phyloP scores from a whole-genome alignment of 2,329 filamentous ascomycete genomes.

The Gyromitra esculenta region DNA sequence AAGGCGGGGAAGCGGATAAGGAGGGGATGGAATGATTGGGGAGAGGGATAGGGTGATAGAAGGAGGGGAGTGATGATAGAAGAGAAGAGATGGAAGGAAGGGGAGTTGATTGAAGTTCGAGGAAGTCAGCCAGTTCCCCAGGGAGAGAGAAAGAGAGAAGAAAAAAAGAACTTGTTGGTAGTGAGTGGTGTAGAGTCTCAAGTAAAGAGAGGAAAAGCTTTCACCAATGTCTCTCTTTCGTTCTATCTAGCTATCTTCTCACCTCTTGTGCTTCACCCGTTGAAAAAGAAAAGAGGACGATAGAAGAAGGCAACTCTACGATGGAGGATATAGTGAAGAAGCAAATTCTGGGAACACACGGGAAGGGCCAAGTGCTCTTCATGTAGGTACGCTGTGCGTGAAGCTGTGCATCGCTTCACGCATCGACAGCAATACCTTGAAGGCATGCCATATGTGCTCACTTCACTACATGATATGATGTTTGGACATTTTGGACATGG shows the following conservation, averaged over 20 bases:
- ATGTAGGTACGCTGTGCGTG: slow-evolving; percentile 50
- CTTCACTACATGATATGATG: slow-evolving; percentile 47
- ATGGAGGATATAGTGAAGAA: slow-evolving; percentile 38
- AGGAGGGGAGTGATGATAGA: neutral
- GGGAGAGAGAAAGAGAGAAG: slow-evolving; percentile 19
- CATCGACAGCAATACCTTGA: slow-evolving; percentile 50
- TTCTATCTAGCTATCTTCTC: slow-evolving; percentile 29
- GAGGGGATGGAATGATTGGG: slow-evolving; percentile 32
- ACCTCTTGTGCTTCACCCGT: slow-evolving; percentile 18
- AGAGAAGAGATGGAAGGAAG: slow-evolving; percentile 31
- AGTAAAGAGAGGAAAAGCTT: slow-evolving; percentile 22
- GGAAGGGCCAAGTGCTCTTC: slow-evolving; percentile 46
- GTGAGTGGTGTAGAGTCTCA: slow-evolving; percentile 31
- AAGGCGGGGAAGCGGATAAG: slow-evolving; percentile 43
- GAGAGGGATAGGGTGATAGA: slow-evolving; percentile 43
- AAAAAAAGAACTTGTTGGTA: slow-evolving; percentile 4
- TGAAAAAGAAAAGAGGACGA: slow-evolving; percentile 43
- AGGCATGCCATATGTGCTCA: slow-evolving; percentile 45
- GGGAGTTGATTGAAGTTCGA: slow-evolving; percentile 7
- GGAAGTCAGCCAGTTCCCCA: slow-evolving; percentile 4
- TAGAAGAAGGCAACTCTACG: slow-evolving; percentile 37
- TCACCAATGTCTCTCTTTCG: slow-evolving; percentile 39
- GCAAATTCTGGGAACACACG: slow-evolving; percentile 45
- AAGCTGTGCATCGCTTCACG: slow-evolving; percentile 50
- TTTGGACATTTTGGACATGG: slow-evolving; percentile 30